phyloP scores from a whole-genome alignment of 257 asterid genomes.

The Verbena officinalis region DNA sequence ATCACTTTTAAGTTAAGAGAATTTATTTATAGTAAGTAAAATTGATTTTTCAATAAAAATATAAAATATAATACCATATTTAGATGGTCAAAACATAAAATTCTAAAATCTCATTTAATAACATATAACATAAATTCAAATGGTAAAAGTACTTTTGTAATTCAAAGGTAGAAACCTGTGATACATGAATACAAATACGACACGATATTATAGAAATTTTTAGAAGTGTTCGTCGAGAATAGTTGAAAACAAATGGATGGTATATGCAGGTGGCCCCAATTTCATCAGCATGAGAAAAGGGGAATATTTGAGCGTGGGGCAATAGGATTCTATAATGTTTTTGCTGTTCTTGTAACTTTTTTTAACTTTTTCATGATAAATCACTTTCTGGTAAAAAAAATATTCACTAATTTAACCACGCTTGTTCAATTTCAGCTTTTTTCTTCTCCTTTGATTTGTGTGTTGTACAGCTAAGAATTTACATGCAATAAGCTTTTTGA shows the following conservation, averaged over 20 bases:
- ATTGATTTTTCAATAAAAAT: not conserved
- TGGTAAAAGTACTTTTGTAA: too few species aligned
- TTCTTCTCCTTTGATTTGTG: not conserved
- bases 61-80: too few species aligned
- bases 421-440: not conserved
- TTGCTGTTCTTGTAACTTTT: constrained; percentile 18
- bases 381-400: constrained; percentile 23
- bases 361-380: constrained; percentile 25
- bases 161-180: not conserved
- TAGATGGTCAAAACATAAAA: too few species aligned
- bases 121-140: too few species aligned
- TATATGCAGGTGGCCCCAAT: constrained; percentile 36
- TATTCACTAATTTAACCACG: constrained; percentile 13
- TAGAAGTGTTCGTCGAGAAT: too few species aligned
- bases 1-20: too few species aligned
- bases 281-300: constrained; percentile 4
- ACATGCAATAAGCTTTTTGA: not conserved
- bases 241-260: constrained; percentile 30
- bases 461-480: not conserved
- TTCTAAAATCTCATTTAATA: too few species aligned
- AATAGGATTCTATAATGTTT: constrained; percentile 28
- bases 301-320: constrained; percentile 22
- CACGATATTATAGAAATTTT: too few species aligned
- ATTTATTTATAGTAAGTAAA: too few species aligned
- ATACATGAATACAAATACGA: too few species aligned